Percentiles rank a stretch among this genome's conserved stretches.
Evolutionary conservation across 805 yeast species (phyloP).

Genomic region (Zygotorulaspora chibaensis): DNA sequence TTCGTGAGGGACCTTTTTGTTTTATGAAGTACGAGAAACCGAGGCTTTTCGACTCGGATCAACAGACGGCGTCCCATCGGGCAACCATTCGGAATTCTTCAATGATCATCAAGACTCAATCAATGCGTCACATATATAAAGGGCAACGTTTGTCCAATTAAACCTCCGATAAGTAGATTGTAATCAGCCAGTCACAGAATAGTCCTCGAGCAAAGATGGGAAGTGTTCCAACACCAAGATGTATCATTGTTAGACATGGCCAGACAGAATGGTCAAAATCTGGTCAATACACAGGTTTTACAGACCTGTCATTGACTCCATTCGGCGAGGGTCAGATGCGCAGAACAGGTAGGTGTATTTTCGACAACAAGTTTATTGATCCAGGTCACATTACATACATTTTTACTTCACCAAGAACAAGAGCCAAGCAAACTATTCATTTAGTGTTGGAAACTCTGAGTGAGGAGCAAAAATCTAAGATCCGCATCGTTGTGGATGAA

Average conservation of each 20-base stretch:
- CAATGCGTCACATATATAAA: neutral
- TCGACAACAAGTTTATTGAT: conserved; percentile 54
- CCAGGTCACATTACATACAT: conserved; percentile 60
- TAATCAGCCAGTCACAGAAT: neutral
- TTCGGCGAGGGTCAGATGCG: conserved; percentile 75
- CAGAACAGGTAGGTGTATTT: conserved; percentile 65
- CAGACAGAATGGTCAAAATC: conserved; percentile 95
- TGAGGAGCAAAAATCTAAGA: conserved; percentile 39
- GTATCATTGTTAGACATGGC: conserved; percentile 73
- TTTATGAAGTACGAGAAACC: neutral
- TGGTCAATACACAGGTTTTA: conserved; percentile 85
- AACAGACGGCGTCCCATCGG: no score
- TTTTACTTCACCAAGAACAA: conserved; percentile 72
- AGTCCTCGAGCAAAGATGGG: conserved; percentile 4
- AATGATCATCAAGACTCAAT: no score
- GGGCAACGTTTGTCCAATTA: no score
- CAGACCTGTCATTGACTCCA: conserved; percentile 74
- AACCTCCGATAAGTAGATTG: no score
- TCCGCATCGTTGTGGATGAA: conserved; percentile 50
- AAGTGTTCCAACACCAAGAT: conserved; percentile 53
- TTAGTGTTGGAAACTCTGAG: conserved; percentile 52
- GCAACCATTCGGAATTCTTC: no score
- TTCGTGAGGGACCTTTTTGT: neutral
- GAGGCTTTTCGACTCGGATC: neutral
- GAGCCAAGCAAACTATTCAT: conserved; percentile 74